phyloP scores from a whole-genome alignment of 768 basidiomycete species.

The Naganishia onofrii region DNA sequence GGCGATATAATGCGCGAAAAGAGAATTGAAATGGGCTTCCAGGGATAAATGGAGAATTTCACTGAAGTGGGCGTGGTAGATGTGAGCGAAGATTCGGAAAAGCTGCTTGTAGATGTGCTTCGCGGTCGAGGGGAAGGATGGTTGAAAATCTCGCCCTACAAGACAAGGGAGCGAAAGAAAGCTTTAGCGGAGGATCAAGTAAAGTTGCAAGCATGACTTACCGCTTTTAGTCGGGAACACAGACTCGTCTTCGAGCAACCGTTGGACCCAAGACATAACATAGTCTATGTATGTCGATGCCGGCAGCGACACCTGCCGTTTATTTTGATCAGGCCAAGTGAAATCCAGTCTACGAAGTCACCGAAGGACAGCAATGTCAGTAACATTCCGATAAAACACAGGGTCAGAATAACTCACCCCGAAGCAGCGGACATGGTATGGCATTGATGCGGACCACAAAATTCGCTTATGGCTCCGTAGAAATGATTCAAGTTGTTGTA shows the following conservation, averaged over 20 bases:
- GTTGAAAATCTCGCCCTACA: slow-evolving; percentile 79
- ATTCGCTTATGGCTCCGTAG: slow-evolving; percentile 88
- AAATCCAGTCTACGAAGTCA: slow-evolving; percentile 70
- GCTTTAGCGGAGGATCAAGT: neutral
- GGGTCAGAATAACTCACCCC: slow-evolving; percentile 60
- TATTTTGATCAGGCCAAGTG: slow-evolving; percentile 88
- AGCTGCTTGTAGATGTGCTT: slow-evolving; percentile 96
- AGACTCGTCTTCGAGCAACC: slow-evolving; percentile 86
- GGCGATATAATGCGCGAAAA: slow-evolving; percentile 95
- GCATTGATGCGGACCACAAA: slow-evolving; percentile 84
- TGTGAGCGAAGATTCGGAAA: slow-evolving; percentile 92
- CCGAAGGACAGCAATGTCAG: neutral
- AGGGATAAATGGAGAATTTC: slow-evolving; percentile 82
- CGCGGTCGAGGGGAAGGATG: slow-evolving; percentile 77
- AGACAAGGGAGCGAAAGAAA: neutral
- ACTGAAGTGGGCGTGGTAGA: slow-evolving; percentile 90
- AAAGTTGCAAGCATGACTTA: slow-evolving; percentile 50
- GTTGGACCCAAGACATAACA: slow-evolving; percentile 95
- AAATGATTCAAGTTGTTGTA: slow-evolving; percentile 96
- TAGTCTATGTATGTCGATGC: slow-evolving; percentile 97
- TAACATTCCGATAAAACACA: too few species aligned
- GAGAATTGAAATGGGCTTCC: slow-evolving; percentile 87
- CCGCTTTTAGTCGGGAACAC: slow-evolving; percentile 95
- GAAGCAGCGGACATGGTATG: slow-evolving; percentile 87
- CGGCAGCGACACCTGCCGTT: slow-evolving; percentile 79